Percentiles rank a stretch among this genome's conserved stretches.
Evolutionary conservation across 2,329 filamentous ascomycete genomes (phyloP).

Genomic region (Epichloe sp.): DNA sequence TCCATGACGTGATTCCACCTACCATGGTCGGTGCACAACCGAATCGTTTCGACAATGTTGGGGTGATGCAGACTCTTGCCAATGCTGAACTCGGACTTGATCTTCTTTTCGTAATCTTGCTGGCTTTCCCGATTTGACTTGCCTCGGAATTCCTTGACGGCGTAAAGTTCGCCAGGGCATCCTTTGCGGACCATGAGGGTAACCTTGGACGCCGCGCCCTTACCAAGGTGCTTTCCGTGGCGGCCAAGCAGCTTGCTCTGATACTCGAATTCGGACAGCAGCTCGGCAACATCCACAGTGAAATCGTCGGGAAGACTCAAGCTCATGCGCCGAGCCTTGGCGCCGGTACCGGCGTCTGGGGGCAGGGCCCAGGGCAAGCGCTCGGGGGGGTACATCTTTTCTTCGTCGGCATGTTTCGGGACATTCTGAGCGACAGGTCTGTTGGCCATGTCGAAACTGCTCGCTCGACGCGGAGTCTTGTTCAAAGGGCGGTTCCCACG

Average conservation of each 20-base stretch:
- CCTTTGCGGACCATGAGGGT: conserved; percentile 66
- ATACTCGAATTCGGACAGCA: conserved; percentile 55
- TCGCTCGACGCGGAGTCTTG: conserved; percentile 25
- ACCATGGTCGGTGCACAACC: conserved; percentile 59
- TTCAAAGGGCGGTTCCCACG: conserved; percentile 11
- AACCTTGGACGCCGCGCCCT: conserved; percentile 72
- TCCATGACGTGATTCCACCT: conserved; percentile 92
- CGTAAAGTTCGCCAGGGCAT: conserved; percentile 52
- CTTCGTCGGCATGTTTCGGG: conserved; percentile 10
- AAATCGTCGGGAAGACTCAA: conserved; percentile 63
- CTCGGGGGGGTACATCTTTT: conserved; percentile 23
- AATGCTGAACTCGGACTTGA: conserved; percentile 83
- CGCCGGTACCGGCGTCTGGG: conserved; percentile 57
- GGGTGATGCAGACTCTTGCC: conserved; percentile 75
- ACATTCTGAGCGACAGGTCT: conserved; percentile 14
- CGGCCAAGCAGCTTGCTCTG: conserved; percentile 57
- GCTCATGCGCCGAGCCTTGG: conserved; percentile 69
- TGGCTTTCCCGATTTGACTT: conserved; percentile 56
- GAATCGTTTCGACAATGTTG: conserved; percentile 72
- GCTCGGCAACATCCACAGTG: conserved; percentile 54
- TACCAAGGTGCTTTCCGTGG: conserved; percentile 63
- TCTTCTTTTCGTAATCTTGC: conserved; percentile 72
- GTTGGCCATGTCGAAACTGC: conserved; percentile 33
- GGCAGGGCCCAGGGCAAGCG: conserved; percentile 45
- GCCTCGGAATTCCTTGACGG: conserved; percentile 77